Base-by-base conservation (phyloP, 441 rosid genomes). In the Euphorbia corollata region DNA sequence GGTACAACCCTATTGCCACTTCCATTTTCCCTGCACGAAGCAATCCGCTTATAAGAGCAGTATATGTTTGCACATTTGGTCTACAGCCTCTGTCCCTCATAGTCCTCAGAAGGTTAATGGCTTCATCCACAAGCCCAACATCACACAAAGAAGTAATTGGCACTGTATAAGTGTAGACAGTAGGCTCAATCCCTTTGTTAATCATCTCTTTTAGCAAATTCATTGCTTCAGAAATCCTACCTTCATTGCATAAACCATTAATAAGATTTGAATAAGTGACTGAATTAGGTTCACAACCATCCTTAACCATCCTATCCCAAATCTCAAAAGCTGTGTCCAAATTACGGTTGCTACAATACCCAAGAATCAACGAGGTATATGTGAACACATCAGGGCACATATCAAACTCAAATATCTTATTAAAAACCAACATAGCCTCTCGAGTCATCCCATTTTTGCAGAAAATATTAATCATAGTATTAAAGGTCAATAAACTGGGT, bases 291-390 rank as follows among this genome's bases (percentile, higher is more conserved):
- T 77, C 75, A 74, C 88, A 85, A 38, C 86, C 88, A 54, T 76
- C 75, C 72, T 75, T 77, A 59, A 76, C 68, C 90, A 85, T 87
- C 74, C 69, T 73, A 72, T 82, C 74, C 20, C 82, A 82, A 61
- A 82, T 74, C 75, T 76, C 58, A 75, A 82, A 81, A n/a, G 90
- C 90, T 15, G 62, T 71, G 58, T 74, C 77, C 75, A 87, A 30
- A 79, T 83, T 65, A 36, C 18, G 60, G 61, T 77, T 85, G 77
- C 85, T 79, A 77, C 86, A 81, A 68, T 85, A 72, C 71, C 92
- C 92, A 57, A 87, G 81, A 75, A 87, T 83, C 82, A 87, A 78
- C 3, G 86, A 87, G 32, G 87, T 83, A 68, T 79, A 85, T 0
- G 88, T 82, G 76, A 82, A 83, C 0, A 68, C 70, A 74, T 85